These are phyloP conservation scores for Cladosporium oxysporum DNA, from an alignment of 2,329 filamentous ascomycete genomes.

Conservation along the genomic window DNA sequence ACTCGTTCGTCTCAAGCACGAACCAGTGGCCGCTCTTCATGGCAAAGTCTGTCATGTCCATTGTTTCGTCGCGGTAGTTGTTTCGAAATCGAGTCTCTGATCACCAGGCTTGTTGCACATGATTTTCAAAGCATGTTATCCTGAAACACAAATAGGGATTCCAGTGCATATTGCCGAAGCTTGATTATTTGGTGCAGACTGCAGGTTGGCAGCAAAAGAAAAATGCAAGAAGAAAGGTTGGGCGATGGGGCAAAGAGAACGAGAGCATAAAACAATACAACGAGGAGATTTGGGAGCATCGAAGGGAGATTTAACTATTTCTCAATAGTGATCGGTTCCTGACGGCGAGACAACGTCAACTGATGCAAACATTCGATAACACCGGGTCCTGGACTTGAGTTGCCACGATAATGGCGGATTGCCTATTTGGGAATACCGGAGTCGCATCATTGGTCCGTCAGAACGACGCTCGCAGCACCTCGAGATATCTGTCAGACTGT, in stretches of 20 bases:
- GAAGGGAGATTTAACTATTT: too few relatives aligned
- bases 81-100: not conserved
- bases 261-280: not conserved
- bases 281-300: not conserved
- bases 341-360: constrained; percentile 8
- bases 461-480: not conserved
- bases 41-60: not conserved
- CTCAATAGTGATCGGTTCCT: not conserved
- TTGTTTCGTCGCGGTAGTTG: not conserved
- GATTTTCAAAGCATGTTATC: too few relatives aligned
- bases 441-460: not conserved
- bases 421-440: constrained; percentile 9
- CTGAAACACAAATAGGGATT: too few relatives aligned
- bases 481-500: not conserved
- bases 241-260: not conserved
- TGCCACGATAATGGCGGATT: constrained; percentile 9
- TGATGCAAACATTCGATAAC: constrained; percentile 14
- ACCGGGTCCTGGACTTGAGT: not conserved
- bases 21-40: not conserved
- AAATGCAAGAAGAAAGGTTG: not conserved
- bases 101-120: too few relatives aligned
- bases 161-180: too few relatives aligned
- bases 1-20: not conserved
- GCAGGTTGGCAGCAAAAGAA: not conserved
- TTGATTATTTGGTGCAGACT: not conserved